Evolutionary conservation across 495 filamentous ascomycete genomes (phyloP), one percentile per base, ranked within the genome.

Genomic region (Parathielavia appendiculata): DNA sequence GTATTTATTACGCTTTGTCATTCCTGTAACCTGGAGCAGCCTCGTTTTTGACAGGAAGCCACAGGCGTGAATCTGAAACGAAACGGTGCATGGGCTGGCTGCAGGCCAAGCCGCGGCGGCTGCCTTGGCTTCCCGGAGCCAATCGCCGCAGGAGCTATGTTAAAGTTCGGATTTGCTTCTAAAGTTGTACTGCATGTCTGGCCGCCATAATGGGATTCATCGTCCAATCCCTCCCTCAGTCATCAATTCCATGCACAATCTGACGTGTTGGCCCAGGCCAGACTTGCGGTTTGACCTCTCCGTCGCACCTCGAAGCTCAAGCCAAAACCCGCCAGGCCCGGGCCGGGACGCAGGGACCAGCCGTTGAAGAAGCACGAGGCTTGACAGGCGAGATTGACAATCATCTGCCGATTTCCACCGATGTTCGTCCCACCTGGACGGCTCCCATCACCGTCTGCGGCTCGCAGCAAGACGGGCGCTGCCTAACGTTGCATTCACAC

Each of bases 321-420:
- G n/a, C 34, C 50, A 30, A 55, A 45, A 55, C 53, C 26, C 26
- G 20, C 19, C 50, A 36, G 35, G 32, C 13, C 54, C 32, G n/a
- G 54, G 54, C 44, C 54, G 26, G 26, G 26, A 6, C 26, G 6
- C 6, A 16, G 34, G 8, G 23, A 39, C 49, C 26, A 30, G 26
- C 26, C 26, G 9, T 16, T 16, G 9, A 11, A 39, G 36, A 39
- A 11, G 46, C 3, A 22, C 46, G 26, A 26, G 46, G 26, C 26
- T 30, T 6, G 26, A 44, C 47, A 57, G 26, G 55, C 47, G 55
- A 57, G 55, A 57, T 57, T 57, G 55, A 45, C 55, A 49, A 43
- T 44, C 14, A 51, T 44, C 55, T 57, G 19, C 47, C 38, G 14
- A 35, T 36, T 14, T 9, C 41, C 53, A 34, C 53, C 11, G 12